Conservation (phyloP, 1,139 yeast species). For the Hyphopichia wangnamkhiaoensis region DNA sequence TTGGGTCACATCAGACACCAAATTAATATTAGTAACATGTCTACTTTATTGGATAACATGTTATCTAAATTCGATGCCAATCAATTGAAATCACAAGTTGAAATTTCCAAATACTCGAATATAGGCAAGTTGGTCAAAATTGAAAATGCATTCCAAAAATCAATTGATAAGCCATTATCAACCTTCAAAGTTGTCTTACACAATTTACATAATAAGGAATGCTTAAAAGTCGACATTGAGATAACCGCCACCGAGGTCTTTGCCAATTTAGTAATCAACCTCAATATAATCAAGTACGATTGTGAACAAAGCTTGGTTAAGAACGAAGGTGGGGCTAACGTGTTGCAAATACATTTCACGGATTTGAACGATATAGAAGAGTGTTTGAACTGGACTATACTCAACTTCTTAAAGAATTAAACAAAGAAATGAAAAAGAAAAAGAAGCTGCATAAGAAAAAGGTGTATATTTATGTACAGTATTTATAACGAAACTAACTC, state of each 20-base stretch:
- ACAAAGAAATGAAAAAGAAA: conserved; percentile 4
- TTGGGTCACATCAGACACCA: conserved; percentile 72
- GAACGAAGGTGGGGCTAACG: conserved; percentile 37
- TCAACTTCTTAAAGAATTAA: conserved; percentile 28
- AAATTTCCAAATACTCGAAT: conserved; percentile 28
- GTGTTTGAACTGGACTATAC: conserved; percentile 64
- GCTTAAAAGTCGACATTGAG: conserved; percentile 29
- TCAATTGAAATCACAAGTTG: conserved; percentile 18
- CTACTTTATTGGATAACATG: conserved; percentile 40
- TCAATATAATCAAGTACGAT: conserved; percentile 36
- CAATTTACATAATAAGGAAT: conserved; percentile 14
- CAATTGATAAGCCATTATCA: conserved; percentile 39
- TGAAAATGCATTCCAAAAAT: conserved; percentile 40
- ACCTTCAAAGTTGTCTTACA: conserved; percentile 20
- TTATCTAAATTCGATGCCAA: conserved; percentile 17
- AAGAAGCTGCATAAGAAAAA: neutral
- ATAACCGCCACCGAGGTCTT: conserved; percentile 44
- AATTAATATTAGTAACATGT: conserved; percentile 44
- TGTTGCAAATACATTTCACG: conserved; percentile 50
- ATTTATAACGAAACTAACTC: no score
- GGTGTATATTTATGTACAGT: neutral
- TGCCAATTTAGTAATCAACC: conserved; percentile 36
- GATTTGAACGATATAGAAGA: conserved; percentile 65
- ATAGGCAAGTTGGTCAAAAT: conserved; percentile 17
- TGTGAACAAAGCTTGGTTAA: conserved; percentile 26